Conservation (phyloP, 768 basidiomycete species). For the Sarcodon aspratus region DNA sequence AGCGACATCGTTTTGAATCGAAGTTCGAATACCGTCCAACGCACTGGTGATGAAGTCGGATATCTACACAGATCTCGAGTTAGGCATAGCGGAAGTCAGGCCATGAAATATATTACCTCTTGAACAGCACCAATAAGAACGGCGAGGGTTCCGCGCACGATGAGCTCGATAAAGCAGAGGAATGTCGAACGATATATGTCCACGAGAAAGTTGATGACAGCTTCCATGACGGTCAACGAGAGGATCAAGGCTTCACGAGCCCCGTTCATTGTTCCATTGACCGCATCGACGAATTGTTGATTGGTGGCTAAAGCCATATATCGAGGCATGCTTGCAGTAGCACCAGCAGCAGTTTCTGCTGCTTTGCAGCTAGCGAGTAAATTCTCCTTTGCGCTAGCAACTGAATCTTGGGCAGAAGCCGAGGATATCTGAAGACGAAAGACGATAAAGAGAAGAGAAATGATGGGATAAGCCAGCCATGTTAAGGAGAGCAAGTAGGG, state of each 20-base stretch:
- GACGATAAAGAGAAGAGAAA: conserved; percentile 81
- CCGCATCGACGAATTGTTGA: conserved; percentile 61
- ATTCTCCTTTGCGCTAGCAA: conserved; percentile 59
- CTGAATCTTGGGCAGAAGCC: conserved; percentile 51
- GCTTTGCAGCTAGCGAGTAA: conserved; percentile 80
- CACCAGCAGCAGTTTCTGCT: conserved; percentile 72
- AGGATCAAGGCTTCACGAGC: conserved; percentile 65
- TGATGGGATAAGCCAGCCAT: conserved; percentile 86
- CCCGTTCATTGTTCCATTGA: conserved; percentile 69
- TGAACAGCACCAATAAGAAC: conserved; percentile 76
- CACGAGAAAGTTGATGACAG: conserved; percentile 83
- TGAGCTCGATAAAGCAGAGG: conserved; percentile 87
- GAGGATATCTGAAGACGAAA: conserved; percentile 74
- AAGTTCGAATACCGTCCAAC: conserved; percentile 47
- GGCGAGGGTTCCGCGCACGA: conserved; percentile 69
- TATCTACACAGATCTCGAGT: conserved; percentile 34
- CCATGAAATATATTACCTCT: conserved; percentile 41
- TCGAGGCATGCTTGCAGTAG: conserved; percentile 80
- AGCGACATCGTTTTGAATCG: conserved; percentile 61
- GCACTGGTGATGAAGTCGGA: conserved; percentile 54
- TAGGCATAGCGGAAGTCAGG: not conserved
- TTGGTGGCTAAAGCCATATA: conserved; percentile 82
- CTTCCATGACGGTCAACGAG: conserved; percentile 76
- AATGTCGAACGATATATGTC: conserved; percentile 89
- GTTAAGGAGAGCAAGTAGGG: conserved; percentile 76